Evolutionary conservation across 2,329 filamentous ascomycete genomes (phyloP), one percentile per base, ranked within the genome.

Genomic region (Exophiala phaeomuriformis): DNA sequence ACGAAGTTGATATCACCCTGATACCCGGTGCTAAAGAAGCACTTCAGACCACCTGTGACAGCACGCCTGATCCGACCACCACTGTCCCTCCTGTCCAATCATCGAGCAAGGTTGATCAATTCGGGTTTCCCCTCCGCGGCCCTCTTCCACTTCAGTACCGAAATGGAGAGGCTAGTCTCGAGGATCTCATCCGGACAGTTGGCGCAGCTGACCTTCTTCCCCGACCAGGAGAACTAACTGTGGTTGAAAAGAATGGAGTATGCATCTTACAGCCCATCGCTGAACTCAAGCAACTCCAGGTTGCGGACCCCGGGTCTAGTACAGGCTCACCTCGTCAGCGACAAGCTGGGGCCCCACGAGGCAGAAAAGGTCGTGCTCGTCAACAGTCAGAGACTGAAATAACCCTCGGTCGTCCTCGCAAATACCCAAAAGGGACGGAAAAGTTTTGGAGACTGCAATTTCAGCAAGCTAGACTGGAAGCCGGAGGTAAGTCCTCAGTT

Each of bases 121-220:
- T 77, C 65, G 78, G 77, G 2, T 75, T 81, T 52, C 70, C 72
- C 1, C 52, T 64, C 30, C 63, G 69, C 31, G 58, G 63, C 1
- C 51, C 60, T 2, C 66, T 65, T 2, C 60, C 63, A 1, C 68
- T 73, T 33, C 61, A 73, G 19, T 57, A 72, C 31, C 68, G 66
- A 28, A 64, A 71, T 37, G 75, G 74, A 5, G 65, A 72, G 52
- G 68, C 69, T 9, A 72, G 69, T 29, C 66, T 79, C 30, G 61
- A 66, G n/a, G 71, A 75, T 39, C 68, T 71, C 41, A 62, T 74
- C 8, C 51, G 58, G 12, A 50, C 53, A 5, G 64, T 60, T 10
- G 67, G 66, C 12, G 68, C 71, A 12, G 52, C 53, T 29, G 64
- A 69, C 47, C 69, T 74, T 56, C 48, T 58, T 30, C 49, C 64